These are phyloP conservation scores for Acmispon strigosus DNA, from an alignment of 306 rosid species.

Conservation along the genomic window DNA sequence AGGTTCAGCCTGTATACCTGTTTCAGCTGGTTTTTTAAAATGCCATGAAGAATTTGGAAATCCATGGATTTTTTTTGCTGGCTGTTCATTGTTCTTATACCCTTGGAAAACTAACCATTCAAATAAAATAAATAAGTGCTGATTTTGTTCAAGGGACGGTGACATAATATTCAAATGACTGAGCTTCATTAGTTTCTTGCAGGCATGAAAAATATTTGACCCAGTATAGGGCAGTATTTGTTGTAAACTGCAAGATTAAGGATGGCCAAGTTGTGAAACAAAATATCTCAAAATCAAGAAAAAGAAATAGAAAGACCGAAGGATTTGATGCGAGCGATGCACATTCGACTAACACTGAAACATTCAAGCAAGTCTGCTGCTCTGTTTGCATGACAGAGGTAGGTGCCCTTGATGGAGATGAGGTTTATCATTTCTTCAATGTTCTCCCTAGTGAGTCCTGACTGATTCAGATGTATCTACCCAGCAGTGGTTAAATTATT, in stretches of 20 bases:
- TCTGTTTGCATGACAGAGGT: slow-evolving; percentile 64
- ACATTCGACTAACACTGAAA: slow-evolving; percentile 26
- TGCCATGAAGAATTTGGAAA: neutral
- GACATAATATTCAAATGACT: neutral
- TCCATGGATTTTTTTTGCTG: neutral
- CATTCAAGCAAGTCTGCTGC: slow-evolving; percentile 61
- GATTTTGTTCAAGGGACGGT: neutral
- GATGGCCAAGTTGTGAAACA: slow-evolving; percentile 15
- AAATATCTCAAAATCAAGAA: slow-evolving; percentile 27
- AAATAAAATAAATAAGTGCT: neutral
- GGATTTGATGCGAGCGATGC: slow-evolving; percentile 24
- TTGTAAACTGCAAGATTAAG: slow-evolving; percentile 56
- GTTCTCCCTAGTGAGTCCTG: slow-evolving; percentile 55
- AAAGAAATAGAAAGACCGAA: slow-evolving; percentile 31
- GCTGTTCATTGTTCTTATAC: neutral
- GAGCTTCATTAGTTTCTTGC: slow-evolving; percentile 24
- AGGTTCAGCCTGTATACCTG: neutral
- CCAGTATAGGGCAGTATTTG: slow-evolving; percentile 73
- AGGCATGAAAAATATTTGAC: slow-evolving; percentile 80
- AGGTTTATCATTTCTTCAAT: slow-evolving; percentile 59
- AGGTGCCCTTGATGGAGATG: slow-evolving; percentile 57
- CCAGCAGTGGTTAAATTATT: neutral
- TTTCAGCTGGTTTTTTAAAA: neutral
- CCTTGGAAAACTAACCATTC: neutral
- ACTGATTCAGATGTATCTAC: slow-evolving; percentile 2